Evolutionary conservation across 306 rosid genomes (phyloP).

Genomic region (Quillaja saponaria): DNA sequence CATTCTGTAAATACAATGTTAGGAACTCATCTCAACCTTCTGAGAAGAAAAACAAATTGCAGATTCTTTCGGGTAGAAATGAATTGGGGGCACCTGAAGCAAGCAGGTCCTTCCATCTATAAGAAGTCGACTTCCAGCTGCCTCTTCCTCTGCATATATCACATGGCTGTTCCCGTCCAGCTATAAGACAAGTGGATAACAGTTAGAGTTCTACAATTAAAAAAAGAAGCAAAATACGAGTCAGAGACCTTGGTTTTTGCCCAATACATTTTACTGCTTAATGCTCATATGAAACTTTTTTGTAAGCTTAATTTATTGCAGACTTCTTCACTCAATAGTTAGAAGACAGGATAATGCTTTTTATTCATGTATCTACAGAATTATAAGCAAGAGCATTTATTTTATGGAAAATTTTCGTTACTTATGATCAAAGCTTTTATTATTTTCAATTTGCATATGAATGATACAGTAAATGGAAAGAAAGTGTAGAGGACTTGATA

Average conservation of each 20-base stretch:
- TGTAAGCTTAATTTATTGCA: background rate
- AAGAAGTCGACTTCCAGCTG: conserved; percentile 98
- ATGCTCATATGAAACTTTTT: background rate
- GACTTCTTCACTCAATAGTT: conserved; percentile 6
- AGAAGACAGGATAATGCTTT: background rate
- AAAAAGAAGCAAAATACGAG: too few species aligned
- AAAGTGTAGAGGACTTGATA: conserved; percentile 31
- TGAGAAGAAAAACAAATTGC: conserved; percentile 11
- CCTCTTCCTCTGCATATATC: conserved; percentile 97
- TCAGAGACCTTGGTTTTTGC: too few species aligned
- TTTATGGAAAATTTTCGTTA: conserved; percentile 3
- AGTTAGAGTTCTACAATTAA: too few species aligned
- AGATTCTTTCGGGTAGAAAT: conserved; percentile 15
- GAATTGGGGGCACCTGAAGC: conserved; percentile 79
- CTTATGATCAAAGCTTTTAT: conserved; percentile 1
- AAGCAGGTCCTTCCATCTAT: conserved; percentile 99
- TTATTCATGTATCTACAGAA: conserved; percentile 3
- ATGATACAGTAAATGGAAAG: conserved; percentile 1
- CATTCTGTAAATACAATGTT: conserved; percentile 63
- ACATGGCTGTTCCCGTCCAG: conserved; percentile 98
- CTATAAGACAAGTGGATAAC: conserved; percentile 48
- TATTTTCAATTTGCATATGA: conserved; percentile 13
- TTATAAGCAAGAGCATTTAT: background rate
- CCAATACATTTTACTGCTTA: too few species aligned
- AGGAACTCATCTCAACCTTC: conserved; percentile 32